These are phyloP conservation scores for Candida pseudoviswanathii DNA, from an alignment of 1,139 yeast species.

Conservation along the genomic window DNA sequence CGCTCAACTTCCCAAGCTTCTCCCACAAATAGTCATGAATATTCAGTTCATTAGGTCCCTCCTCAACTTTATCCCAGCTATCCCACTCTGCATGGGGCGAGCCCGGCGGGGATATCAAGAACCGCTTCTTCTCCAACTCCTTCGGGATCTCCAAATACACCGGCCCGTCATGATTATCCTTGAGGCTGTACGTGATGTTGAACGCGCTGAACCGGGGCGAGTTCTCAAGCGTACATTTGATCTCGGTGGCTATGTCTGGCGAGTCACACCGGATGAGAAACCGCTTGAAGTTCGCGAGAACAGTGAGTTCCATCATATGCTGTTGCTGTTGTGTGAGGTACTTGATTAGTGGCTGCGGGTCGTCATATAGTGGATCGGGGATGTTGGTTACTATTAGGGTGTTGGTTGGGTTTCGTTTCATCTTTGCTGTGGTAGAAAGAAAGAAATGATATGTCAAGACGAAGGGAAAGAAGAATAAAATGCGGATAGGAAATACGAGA, in stretches of 20 bases:
- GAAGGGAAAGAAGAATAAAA: neutral
- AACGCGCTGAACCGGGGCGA: conserved; percentile 19
- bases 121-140: conserved; percentile 41
- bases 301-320: conserved; percentile 35
- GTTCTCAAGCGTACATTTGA: conserved; percentile 20
- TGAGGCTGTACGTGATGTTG: conserved; percentile 34
- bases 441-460: neutral
- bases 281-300: conserved; percentile 38
- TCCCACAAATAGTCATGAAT: conserved; percentile 48
- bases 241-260: conserved; percentile 23
- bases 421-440: neutral
- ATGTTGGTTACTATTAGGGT: conserved; percentile 43
- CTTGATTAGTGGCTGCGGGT: conserved; percentile 29
- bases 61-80: conserved; percentile 46
- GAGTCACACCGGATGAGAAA: conserved; percentile 38
- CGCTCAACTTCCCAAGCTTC: conserved; percentile 37
- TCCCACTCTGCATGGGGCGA: conserved; percentile 53
- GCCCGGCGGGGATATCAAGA: conserved; percentile 50
- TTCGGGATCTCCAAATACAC: conserved; percentile 46
- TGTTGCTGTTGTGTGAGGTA: conserved; percentile 27
- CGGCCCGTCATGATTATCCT: conserved; percentile 29
- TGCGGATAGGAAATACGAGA: neutral
- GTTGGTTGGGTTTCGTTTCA: conserved; percentile 33
- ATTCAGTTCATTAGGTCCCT: conserved; percentile 41
- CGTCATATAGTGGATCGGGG: conserved; percentile 20